Evolutionary conservation across 768 basidiomycete genomes (phyloP).

Genomic region (Arthromyces matolae): DNA sequence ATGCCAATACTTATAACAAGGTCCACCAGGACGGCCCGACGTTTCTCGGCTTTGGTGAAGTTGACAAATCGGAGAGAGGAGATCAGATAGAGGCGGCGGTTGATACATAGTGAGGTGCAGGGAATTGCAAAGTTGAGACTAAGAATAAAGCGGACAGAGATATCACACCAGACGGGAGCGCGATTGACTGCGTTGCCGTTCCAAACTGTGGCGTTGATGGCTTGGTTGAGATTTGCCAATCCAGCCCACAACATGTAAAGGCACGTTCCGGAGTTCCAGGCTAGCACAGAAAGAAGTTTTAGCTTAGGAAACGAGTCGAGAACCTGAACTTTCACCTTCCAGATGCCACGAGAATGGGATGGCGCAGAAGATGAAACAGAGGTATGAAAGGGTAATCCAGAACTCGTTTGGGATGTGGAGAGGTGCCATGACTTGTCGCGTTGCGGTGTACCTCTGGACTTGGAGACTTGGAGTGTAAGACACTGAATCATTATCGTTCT

Average conservation of each 20-base stretch:
- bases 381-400: conserved; percentile 48
- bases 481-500: conserved; percentile 11
- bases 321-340: conserved; percentile 36
- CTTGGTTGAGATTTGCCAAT: conserved; percentile 51
- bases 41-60: conserved; percentile 44
- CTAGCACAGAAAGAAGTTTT: neutral
- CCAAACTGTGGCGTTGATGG: conserved; percentile 74
- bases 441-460: conserved; percentile 15
- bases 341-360: conserved; percentile 71
- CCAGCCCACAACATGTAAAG: conserved; percentile 69
- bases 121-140: conserved; percentile 46
- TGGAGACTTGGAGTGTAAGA: conserved; percentile 28
- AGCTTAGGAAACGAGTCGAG: neutral
- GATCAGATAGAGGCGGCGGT: conserved; percentile 62
- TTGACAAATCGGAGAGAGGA: conserved; percentile 50
- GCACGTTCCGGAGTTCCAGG: conserved; percentile 47
- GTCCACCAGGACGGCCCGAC: conserved; percentile 46
- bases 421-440: conserved; percentile 19
- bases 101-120: conserved; percentile 53
- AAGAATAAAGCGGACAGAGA: conserved; percentile 43
- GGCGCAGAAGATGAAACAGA: conserved; percentile 49
- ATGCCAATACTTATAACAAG: conserved; percentile 49
- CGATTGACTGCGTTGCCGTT: conserved; percentile 48
- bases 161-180: conserved; percentile 66
- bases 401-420: conserved; percentile 39